Conservation (phyloP, 2,329 filamentous ascomycete genomes). For the Eutypa lata region DNA sequence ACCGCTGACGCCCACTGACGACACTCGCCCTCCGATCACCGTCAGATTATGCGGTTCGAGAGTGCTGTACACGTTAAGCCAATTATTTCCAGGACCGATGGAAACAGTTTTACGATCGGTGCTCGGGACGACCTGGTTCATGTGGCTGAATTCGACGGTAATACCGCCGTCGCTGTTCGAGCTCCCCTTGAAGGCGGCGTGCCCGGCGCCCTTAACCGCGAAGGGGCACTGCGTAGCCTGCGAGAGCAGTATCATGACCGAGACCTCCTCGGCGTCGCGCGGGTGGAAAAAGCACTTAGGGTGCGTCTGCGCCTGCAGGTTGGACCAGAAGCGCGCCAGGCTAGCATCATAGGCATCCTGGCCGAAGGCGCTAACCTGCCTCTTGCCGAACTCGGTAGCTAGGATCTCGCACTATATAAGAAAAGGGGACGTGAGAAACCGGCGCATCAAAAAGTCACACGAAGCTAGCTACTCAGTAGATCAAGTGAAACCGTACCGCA, state of each 20-base stretch:
- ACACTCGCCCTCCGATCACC: conserved; percentile 34
- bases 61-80: conserved; percentile 34
- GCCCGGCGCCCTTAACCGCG: conserved; percentile 32
- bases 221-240: conserved; percentile 27
- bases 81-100: conserved; percentile 35
- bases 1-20: conserved; percentile 36
- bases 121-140: conserved; percentile 20
- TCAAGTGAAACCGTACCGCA: no score
- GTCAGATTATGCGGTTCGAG: conserved; percentile 31
- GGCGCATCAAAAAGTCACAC: no score
- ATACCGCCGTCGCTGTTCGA: conserved; percentile 27
- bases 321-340: conserved; percentile 9
- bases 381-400: conserved; percentile 5
- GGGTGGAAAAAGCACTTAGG: conserved; percentile 24
- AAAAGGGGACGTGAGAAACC: background rate
- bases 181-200: conserved; percentile 23
- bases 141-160: conserved; percentile 22
- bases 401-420: conserved; percentile 10
- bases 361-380: conserved; percentile 5
- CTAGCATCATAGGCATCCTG: conserved; percentile 8
- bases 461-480: no score
- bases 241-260: conserved; percentile 21
- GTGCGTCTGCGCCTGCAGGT: conserved; percentile 9
- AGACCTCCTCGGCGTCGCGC: conserved; percentile 20
- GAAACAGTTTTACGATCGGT: conserved; percentile 23